These are phyloP conservation scores for sorghum (Sorghum bicolor) DNA, from an alignment of 176 grass and related monocot species.

Conservation along the genomic window Sorghum_bicolor_NCBIv3 NC_012870.2:21540001-21540500, in stretches of 20 bases:
- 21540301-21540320: background rate
- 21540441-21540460: background rate
- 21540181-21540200: background rate
- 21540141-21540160: background rate
- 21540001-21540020: background rate
- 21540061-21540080: constrained; percentile 33
- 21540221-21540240: too few relatives aligned
- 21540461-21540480: background rate
- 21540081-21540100: background rate
- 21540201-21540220: background rate
- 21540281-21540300: too few relatives aligned
- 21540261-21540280: too few relatives aligned
- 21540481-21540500: background rate
- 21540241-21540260: too few relatives aligned
- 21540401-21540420: background rate
- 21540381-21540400: background rate
- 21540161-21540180: background rate
- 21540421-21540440: background rate
- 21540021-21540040: background rate
- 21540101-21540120: background rate
- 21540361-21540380: background rate
- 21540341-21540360: background rate
- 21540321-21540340: background rate
- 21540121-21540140: too few relatives aligned
- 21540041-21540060: constrained; percentile 1